A percentile compares a stretch with the other conserved stretches of the same genome.
Evolutionary conservation across 352 stramenopile genomes (phyloP).

Genomic region (Blastocystis sp.): DNA sequence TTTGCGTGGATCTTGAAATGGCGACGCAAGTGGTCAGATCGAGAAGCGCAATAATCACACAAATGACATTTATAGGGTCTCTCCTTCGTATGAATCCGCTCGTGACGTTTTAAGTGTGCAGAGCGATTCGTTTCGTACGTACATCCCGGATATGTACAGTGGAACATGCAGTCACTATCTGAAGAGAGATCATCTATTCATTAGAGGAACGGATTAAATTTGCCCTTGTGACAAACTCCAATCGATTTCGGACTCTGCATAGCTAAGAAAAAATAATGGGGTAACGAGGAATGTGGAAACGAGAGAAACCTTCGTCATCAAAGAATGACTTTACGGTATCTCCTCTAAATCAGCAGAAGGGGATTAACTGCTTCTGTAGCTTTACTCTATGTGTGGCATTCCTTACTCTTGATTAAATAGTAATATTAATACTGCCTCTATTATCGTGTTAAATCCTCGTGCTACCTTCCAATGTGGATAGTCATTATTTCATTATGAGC

Average conservation of each 20-base stretch:
- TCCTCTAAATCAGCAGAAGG: too few species aligned
- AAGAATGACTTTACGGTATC: not conserved
- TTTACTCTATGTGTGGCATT: not conserved
- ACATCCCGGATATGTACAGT: conserved; percentile 53
- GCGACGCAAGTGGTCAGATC: conserved; percentile 44
- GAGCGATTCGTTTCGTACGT: conserved; percentile 45
- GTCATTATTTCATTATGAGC: not conserved
- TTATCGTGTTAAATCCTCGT: not conserved
- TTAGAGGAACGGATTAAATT: not conserved
- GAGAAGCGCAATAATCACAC: conserved; percentile 61
- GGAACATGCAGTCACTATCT: conserved; percentile 55
- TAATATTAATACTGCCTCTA: not conserved
- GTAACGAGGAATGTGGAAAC: not conserved
- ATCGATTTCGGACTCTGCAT: not conserved
- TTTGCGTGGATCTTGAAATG: conserved; percentile 56
- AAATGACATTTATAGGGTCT: conserved; percentile 50
- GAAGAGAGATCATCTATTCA: conserved; percentile 36
- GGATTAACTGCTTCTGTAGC: too few species aligned
- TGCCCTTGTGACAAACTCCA: not conserved
- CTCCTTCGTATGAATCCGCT: conserved; percentile 55
- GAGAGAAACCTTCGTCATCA: not conserved
- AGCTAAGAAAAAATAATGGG: not conserved
- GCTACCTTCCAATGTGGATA: not conserved
- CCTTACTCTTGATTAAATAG: not conserved
- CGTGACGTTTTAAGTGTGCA: conserved; percentile 49